Conservation (phyloP, 2,329 filamentous ascomycete genomes). For the Fusarium fujikuroi region DNA sequence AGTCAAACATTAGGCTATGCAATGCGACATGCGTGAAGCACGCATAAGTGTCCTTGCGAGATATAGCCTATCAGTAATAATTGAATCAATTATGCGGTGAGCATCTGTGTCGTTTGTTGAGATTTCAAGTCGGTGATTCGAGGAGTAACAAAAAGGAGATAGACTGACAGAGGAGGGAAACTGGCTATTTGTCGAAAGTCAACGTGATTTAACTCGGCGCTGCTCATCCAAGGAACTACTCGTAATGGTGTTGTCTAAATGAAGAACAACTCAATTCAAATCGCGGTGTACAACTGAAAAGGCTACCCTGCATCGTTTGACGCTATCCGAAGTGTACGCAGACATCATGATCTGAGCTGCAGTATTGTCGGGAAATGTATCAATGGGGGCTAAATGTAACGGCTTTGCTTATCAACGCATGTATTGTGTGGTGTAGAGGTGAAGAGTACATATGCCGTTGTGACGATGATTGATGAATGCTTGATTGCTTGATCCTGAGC, state of each 20-base stretch:
- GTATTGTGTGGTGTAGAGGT: background rate
- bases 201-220: background rate
- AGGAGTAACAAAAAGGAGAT: background rate
- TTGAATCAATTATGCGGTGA: background rate
- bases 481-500: background rate
- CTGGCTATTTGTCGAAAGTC: background rate
- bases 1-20: slow-evolving; percentile 1
- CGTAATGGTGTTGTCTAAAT: background rate
- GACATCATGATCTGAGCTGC: background rate
- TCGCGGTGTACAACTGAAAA: slow-evolving; percentile 11
- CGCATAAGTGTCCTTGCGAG: background rate
- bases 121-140: background rate
- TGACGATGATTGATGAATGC: slow-evolving; percentile 1
- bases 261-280: background rate
- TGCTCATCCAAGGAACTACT: slow-evolving; percentile 1
- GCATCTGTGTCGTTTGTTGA: background rate
- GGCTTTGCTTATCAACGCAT: background rate
- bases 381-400: background rate
- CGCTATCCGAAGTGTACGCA: background rate
- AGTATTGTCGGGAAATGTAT: background rate
- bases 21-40: slow-evolving; percentile 2
- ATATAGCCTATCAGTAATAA: background rate
- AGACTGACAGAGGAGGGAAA: background rate
- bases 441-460: background rate
- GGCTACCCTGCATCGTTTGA: slow-evolving; percentile 29